Percentiles rank a stretch among this genome's conserved stretches.
phyloP scores from a whole-genome alignment of 1,139 yeast genomes.

The Yamadazyma blattariae region DNA sequence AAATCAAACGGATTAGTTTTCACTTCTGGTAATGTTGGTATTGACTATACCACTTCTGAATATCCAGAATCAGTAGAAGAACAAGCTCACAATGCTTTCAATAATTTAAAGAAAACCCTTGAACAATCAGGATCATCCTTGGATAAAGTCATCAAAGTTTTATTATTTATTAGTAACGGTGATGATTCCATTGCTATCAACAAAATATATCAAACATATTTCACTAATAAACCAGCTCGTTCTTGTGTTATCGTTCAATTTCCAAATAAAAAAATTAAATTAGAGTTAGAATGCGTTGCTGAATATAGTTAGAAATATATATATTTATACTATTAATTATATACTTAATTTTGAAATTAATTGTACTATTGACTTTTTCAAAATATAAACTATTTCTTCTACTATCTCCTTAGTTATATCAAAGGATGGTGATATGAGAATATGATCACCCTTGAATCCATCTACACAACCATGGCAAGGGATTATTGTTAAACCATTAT shows the following conservation, averaged over 20 bases:
- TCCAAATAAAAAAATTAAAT: conserved; percentile 37
- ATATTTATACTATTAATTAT: no score
- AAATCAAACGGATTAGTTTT: conserved; percentile 44
- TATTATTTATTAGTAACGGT: conserved; percentile 42
- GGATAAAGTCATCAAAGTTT: conserved; percentile 44
- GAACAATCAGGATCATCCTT: conserved; percentile 42
- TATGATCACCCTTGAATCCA: conserved; percentile 48
- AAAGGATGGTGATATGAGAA: conserved; percentile 24
- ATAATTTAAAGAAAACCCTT: conserved; percentile 36
- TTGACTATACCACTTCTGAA: conserved; percentile 18
- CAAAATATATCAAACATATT: conserved; percentile 40
- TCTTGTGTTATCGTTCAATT: conserved; percentile 47
- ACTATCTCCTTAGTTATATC: neutral
- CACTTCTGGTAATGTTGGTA: conserved; percentile 30
- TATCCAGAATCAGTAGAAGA: conserved; percentile 30
- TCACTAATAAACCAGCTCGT: conserved; percentile 49
- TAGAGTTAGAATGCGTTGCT: conserved; percentile 44
- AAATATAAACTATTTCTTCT: neutral
- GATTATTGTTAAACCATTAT: conserved; percentile 25
- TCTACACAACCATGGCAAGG: conserved; percentile 28
- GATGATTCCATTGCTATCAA: conserved; percentile 40
- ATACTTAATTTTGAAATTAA: neutral
- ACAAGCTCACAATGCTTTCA: conserved; percentile 39
- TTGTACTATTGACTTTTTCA: neutral
- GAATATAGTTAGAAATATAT: conserved; percentile 11